Evolutionary conservation across 2,329 filamentous ascomycete species (phyloP).

Genomic region (Arthrobotrys musiformis): DNA sequence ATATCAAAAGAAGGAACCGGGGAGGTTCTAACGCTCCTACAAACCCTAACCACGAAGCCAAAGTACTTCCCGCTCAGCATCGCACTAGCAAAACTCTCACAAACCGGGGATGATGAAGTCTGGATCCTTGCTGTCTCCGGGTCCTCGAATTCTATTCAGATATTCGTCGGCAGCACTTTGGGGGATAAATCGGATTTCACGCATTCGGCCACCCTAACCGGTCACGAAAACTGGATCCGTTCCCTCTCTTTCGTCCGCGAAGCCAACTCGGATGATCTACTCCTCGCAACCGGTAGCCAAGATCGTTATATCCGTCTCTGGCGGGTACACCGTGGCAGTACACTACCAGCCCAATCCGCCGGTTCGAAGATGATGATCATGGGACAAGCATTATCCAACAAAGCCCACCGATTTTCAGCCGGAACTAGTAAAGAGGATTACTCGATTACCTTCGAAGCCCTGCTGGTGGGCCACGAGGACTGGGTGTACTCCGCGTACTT

Average conservation of each 20-base stretch:
- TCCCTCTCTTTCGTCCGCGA: constrained; percentile 82
- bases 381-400: constrained; percentile 76
- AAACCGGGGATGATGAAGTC: constrained; percentile 55
- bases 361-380: constrained; percentile 69
- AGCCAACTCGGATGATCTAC: constrained; percentile 70
- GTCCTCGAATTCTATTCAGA: constrained; percentile 82
- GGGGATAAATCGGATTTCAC: constrained; percentile 66
- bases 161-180: constrained; percentile 67
- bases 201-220: constrained; percentile 79
- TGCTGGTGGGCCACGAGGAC: constrained; percentile 94
- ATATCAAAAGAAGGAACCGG: constrained; percentile 46
- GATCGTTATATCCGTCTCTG: constrained; percentile 97
- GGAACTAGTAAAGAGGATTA: constrained; percentile 68
- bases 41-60: constrained; percentile 78
- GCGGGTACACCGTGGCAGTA: constrained; percentile 79
- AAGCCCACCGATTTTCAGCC: constrained; percentile 78
- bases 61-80: constrained; percentile 84
- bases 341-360: constrained; percentile 69
- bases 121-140: constrained; percentile 84
- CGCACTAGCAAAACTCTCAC: constrained; percentile 72
- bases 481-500: constrained; percentile 94
- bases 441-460: constrained; percentile 89
- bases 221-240: constrained; percentile 95
- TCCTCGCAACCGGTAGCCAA: constrained; percentile 93
- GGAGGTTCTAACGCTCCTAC: constrained; percentile 67